Conservation (phyloP, 2,329 filamentous ascomycete species). For the Phaeosphaeriaceae sp. region DNA sequence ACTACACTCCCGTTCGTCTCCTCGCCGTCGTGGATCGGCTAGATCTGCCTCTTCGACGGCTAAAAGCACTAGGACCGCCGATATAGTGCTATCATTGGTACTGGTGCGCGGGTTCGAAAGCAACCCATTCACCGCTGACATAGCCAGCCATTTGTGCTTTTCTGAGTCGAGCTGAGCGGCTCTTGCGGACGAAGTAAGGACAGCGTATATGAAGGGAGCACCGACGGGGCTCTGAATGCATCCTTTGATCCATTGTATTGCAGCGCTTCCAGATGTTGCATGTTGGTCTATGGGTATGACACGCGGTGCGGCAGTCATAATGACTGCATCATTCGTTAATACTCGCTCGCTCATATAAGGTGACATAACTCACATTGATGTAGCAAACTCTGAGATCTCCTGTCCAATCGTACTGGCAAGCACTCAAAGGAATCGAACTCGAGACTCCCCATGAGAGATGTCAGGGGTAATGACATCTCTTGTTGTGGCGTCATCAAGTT, state of each 20-base stretch:
- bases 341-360: not conserved
- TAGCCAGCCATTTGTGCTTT: conserved; percentile 36
- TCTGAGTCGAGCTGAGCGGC: conserved; percentile 27
- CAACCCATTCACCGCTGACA: conserved; percentile 38
- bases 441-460: not conserved
- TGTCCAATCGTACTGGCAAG: conserved; percentile 32
- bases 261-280: conserved; percentile 24
- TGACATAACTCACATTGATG: conserved; percentile 35
- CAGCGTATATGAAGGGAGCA: conserved; percentile 39
- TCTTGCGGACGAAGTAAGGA: conserved; percentile 32
- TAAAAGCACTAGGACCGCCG: conserved; percentile 42
- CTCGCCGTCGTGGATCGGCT: conserved; percentile 20
- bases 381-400: conserved; percentile 26
- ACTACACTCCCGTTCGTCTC: conserved; percentile 27
- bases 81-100: conserved; percentile 41
- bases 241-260: conserved; percentile 34
- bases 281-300: conserved; percentile 40
- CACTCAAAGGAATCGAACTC: conserved; percentile 29
- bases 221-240: conserved; percentile 32
- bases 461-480: not conserved
- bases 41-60: conserved; percentile 41
- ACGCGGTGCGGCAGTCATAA: conserved; percentile 24
- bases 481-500: not conserved
- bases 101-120: conserved; percentile 29
- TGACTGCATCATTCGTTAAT: conserved; percentile 24